These are phyloP conservation scores for Phytophthora chlamydospora DNA, from an alignment of 352 stramenopile species.

Conservation along the genomic window DNA sequence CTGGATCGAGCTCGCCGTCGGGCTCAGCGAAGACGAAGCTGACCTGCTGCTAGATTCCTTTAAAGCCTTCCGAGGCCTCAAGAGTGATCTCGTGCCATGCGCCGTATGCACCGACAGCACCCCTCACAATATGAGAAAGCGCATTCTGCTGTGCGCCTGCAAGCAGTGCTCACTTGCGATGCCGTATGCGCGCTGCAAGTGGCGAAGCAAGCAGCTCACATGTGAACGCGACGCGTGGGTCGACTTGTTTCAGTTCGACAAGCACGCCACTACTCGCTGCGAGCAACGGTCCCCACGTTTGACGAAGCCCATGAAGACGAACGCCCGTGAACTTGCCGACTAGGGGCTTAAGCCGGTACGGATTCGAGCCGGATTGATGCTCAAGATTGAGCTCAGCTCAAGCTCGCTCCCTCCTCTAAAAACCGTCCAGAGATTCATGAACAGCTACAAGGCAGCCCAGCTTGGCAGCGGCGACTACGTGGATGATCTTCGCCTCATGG, in stretches of 20 bases:
- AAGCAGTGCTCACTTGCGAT: neutral
- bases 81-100: conserved; percentile 1
- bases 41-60: neutral
- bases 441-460: conserved; percentile 1
- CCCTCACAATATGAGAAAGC: conserved; percentile 13
- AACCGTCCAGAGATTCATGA: conserved; percentile 3
- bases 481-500: neutral
- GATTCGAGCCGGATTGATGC: neutral
- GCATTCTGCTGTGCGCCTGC: conserved; percentile 4
- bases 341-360: conserved; percentile 1
- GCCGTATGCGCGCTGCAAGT: conserved; percentile 7
- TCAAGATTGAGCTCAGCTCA: conserved; percentile 6
- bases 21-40: neutral
- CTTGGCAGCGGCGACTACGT: neutral
- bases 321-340: conserved; percentile 3
- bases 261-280: neutral
- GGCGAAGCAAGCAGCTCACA: conserved; percentile 7
- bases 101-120: neutral
- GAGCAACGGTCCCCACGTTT: neutral
- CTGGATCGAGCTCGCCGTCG: conserved; percentile 4
- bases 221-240: conserved; percentile 1
- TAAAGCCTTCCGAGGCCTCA: neutral
- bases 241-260: neutral
- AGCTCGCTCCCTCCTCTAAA: conserved; percentile 4
- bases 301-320: conserved; percentile 1